phyloP scores from a whole-genome alignment of 805 yeast genomes.

The Wickerhamomyces bisporus region DNA sequence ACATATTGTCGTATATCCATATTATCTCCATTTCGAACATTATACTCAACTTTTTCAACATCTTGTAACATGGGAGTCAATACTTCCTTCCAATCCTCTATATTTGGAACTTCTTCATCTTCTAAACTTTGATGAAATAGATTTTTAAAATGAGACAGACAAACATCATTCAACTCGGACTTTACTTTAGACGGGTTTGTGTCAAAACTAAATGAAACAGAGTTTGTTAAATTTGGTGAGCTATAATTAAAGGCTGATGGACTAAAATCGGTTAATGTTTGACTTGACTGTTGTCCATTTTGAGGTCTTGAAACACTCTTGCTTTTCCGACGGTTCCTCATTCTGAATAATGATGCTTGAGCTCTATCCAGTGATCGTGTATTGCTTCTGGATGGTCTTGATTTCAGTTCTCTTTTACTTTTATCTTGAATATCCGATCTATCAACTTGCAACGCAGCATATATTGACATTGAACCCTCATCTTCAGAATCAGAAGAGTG shows the following conservation, averaged over 20 bases:
- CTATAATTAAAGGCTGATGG: slow-evolving; percentile 12
- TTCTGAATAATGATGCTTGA: slow-evolving; percentile 57
- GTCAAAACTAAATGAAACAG: slow-evolving; percentile 13
- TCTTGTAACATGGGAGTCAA: slow-evolving; percentile 47
- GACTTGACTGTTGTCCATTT: slow-evolving; percentile 20
- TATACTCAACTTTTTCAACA: slow-evolving; percentile 56
- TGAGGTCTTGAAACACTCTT: slow-evolving; percentile 35
- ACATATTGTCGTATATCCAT: slow-evolving; percentile 86
- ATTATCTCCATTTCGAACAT: slow-evolving; percentile 59
- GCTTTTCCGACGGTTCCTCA: slow-evolving; percentile 53
- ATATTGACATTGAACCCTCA: slow-evolving; percentile 64
- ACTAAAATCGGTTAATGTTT: slow-evolving; percentile 7
- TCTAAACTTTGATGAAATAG: slow-evolving; percentile 54
- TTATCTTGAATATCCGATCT: slow-evolving; percentile 27
- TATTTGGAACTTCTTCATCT: slow-evolving; percentile 51
- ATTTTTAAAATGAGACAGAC: slow-evolving; percentile 39
- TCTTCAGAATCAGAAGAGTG: slow-evolving; percentile 39
- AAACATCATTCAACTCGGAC: slow-evolving; percentile 31
- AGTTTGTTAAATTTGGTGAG: slow-evolving; percentile 26
- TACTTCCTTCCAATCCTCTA: slow-evolving; percentile 53
- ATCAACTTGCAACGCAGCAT: slow-evolving; percentile 44
- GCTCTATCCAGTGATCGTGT: slow-evolving; percentile 56
- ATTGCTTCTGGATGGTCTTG: slow-evolving; percentile 32
- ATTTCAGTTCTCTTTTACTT: slow-evolving; percentile 23
- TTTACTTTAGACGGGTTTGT: slow-evolving; percentile 10